Base-by-base conservation (phyloP, 805 yeast genomes). In the Candida coleopterorum region DNA sequence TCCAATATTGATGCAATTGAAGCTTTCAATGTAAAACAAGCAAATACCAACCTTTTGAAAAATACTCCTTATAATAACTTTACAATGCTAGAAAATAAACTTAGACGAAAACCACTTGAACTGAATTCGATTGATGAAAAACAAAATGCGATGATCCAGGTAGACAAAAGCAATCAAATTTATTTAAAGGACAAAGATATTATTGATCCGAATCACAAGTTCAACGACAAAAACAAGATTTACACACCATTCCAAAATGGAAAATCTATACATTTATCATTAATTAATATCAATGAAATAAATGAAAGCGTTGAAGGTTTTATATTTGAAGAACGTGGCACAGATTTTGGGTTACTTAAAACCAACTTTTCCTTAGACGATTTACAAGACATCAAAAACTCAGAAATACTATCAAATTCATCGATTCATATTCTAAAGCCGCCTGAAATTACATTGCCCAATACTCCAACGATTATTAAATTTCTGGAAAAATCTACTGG, bases 1-100 rank as follows among this genome's bases (percentile, higher is more conserved):
- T 26, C 37, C 6, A 10, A 25, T 9, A 18, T 25, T 5, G 12
- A 26, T 7, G 2, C 17, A 3, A 34, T 27, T 4, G 12, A 16
- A 17, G 25, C 37, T 7, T 34, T 34, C 16, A 27, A 34, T 22
- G 22, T 34, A 5, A 20, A 29, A n/a, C 22, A 9, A 15, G 8
- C 16, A 12, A 25, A 15, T n/a, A 12, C 11, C 10, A 11, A 25
- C 4, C 11, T 25, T 25, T 25, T 25, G 16, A 25, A 12, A 25
- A 25, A 25, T 4, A 25, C 7, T 12, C 17, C 28, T 12, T 25
- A 25, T 15, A 17, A 12, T 4, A 25, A 12, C 6, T 25, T 15
- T 5, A 25, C 6, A 12, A n/a, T 4, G 17, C 7, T 25, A 12
- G 28, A 25, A 12, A 25, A 25, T 6, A 25, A 8, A 25, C 4